These are phyloP conservation scores for Heritiera littoralis DNA, from an alignment of 345 rosid species.

Conservation along the genomic window DNA sequence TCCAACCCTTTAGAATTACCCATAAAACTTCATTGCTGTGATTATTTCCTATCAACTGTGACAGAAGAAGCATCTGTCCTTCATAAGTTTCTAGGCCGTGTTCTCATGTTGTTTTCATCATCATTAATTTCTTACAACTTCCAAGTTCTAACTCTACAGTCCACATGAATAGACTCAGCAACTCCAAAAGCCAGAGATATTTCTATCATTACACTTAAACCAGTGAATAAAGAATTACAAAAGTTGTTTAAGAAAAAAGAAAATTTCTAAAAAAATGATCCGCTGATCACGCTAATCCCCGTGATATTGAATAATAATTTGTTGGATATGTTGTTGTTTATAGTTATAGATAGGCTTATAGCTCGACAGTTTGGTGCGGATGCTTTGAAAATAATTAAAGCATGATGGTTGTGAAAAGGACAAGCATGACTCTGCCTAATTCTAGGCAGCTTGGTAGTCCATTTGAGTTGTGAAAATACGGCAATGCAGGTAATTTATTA, in stretches of 20 bases:
- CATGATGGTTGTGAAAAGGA: slow-evolving; percentile 14
- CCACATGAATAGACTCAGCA: not conserved
- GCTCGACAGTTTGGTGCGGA: slow-evolving; percentile 12
- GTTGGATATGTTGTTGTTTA: not conserved
- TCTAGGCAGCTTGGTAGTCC: slow-evolving; percentile 8
- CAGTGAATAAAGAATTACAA: not conserved
- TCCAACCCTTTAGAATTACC: no score
- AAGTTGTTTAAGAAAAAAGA: not conserved
- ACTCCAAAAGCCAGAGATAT: slow-evolving; percentile 16
- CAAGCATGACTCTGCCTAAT: slow-evolving; percentile 12
- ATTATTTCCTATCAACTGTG: not conserved
- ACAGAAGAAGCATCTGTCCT: not conserved
- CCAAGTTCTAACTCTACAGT: not conserved
- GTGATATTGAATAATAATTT: not conserved
- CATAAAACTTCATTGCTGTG: not conserved
- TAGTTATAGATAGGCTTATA: not conserved
- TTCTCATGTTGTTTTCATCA: not conserved
- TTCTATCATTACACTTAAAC: not conserved
- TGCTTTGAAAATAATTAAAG: slow-evolving; percentile 9
- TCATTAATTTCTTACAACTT: not conserved
- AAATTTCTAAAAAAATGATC: not conserved
- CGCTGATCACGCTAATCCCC: slow-evolving; percentile 1
- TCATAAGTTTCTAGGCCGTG: not conserved
- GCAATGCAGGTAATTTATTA: slow-evolving; percentile 1
- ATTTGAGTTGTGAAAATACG: slow-evolving; percentile 11